Evolutionary conservation across 2,329 filamentous ascomycete species (phyloP), one percentile per base, ranked within the genome.

Genomic region (Colletotrichum tamarilloi): DNA sequence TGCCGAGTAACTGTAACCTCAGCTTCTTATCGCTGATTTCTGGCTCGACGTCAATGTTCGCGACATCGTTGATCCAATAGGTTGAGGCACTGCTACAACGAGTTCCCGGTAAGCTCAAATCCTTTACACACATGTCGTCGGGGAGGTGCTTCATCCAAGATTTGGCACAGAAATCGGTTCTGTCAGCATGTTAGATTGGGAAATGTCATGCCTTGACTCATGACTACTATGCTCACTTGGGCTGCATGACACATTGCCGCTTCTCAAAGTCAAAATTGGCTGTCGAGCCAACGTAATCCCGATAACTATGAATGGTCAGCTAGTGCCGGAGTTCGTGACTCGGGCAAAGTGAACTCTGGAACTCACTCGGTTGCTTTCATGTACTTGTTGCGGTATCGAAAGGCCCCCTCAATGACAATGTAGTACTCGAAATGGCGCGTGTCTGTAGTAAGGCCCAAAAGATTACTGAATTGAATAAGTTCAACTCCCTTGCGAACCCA

Each of bases 81-180:
- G 30, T 26, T 4, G 38, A 52, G 6, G 68, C 68, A 62, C 68
- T 60, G 26, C 68, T 71, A 35, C 30, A 60, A 0, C 63, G 62
- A 19, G 62, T 71, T 9, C 68, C 68, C 5, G 68, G 62, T 2
- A 71, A 32, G 7, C 62, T 67, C 24, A 71, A 53, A 12, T 49
- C 53, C 11, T 56, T 46, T 6, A 67, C 38, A n/a, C n/a, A 53
- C 8, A 46, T 4, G 0, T 62, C 32, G 9, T 32, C 32, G 11
- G 38, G n/a, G 24, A 71, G 32, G 19, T 42, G 53, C 4, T 30
- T 60, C 68, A 71, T 71, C 68, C 68, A 71, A 2, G 42, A 60
- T 14, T 46, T 32, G 11, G 55, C 24, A n/a, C n/a, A 28, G 24
- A 68, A 68, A 5, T 46, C 57, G 16, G 46, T 16, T 35, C 57